These are phyloP conservation scores for Lipomyces orientalis DNA, from an alignment of 805 yeast species.

Conservation along the genomic window DNA sequence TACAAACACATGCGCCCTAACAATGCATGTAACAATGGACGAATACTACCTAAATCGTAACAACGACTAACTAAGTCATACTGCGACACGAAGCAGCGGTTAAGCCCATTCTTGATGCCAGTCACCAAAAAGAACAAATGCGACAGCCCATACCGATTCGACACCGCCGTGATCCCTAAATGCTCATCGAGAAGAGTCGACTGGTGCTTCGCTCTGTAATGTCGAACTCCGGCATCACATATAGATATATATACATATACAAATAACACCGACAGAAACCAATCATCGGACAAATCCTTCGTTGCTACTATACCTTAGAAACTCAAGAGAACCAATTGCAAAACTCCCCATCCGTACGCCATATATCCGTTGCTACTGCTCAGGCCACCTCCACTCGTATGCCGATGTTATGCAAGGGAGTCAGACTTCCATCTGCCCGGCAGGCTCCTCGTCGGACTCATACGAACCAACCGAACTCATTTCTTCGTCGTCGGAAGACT, in stretches of 20 bases:
- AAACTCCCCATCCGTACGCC: constrained; percentile 8
- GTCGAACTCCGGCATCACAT: too few relatives aligned
- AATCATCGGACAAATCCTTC: not conserved
- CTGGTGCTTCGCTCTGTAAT: not conserved
- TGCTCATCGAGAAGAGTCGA: not conserved
- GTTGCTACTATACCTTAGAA: not conserved
- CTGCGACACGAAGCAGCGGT: not conserved
- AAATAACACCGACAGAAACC: not conserved
- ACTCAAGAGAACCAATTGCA: not conserved
- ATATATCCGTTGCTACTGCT: not conserved
- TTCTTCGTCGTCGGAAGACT: constrained; percentile 47
- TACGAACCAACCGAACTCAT: constrained; percentile 51
- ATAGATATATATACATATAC: not conserved
- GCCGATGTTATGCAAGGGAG: not conserved
- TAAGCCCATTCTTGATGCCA: not conserved
- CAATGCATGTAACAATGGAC: not conserved
- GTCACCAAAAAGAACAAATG: not conserved
- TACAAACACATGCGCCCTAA: not conserved
- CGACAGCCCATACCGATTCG: not conserved
- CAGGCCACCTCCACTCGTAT: not conserved
- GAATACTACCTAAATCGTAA: not conserved
- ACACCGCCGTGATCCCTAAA: not conserved
- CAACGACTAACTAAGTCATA: not conserved
- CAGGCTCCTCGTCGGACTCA: constrained; percentile 49
- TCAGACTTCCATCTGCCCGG: constrained; percentile 49